Evolutionary conservation across 345 rosid species (phyloP), one percentile per base, ranked within the genome.

Genomic region (Lenwebbia sp.): DNA sequence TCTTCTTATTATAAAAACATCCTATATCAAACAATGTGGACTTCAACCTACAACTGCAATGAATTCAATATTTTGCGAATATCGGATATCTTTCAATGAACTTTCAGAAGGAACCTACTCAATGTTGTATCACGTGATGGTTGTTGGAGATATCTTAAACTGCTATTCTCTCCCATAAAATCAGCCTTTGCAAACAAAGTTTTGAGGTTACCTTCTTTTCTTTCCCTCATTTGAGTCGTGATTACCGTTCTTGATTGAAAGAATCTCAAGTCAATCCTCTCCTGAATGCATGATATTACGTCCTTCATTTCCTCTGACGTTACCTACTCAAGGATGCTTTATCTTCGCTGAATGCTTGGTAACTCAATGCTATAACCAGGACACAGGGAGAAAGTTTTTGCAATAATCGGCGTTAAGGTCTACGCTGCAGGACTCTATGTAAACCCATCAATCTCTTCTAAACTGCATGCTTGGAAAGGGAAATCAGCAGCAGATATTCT

Each of bases 321-420:
- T 25, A 82, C 52, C 37, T 51, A 49, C 30, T 53, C 41, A 25
- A 22, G 60, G 26, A 37, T 56, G 60, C 19, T 57, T 51, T 37
- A 37, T 57, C 23, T 10, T 0, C 10, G 74, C 41, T 3, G 70
- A 84, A 21, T 85, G 82, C 23, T 82, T 41, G 65, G 60, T 19
- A 52, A 83, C 74, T 83, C n/a, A 47, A 88, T 81, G 37, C 81
- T 19, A 70, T 11, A 70, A 70, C 88, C 96, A 95, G 98, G 99
- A 83, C 93, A 91, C 89, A 92, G 97, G 90, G 98, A 96, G 94
- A 97, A 95, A 88, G 93, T 90, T 83, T 93, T 96, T 91, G 99
- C 97, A 26, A 90, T 96, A 84, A 92, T 97, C 14, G 95, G 97
- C 52, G 95, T 95, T 23, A 95, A 96, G 92, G 98, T 96, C 88